Evolutionary conservation across 1,139 yeast genomes (phyloP).

Genomic region (Yamadazyma friedrichii): DNA sequence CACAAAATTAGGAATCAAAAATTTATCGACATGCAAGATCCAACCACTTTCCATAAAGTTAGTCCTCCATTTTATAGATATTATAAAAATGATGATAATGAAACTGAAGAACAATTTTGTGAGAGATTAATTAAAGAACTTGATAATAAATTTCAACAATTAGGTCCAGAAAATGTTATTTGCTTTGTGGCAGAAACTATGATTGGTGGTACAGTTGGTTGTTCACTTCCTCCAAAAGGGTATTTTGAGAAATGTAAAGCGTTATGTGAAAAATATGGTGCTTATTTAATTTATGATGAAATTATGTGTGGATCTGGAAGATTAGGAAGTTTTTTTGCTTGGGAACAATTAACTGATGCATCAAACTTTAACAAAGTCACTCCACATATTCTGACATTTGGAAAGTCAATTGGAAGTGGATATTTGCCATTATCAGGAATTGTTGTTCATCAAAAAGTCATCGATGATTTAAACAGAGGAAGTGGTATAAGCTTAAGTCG

Average conservation of each 20-base stretch:
- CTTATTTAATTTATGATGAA: constrained; percentile 54
- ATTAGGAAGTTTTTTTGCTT: constrained; percentile 36
- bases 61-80: constrained; percentile 49
- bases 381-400: constrained; percentile 60
- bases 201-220: constrained; percentile 56
- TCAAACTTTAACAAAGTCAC: constrained; percentile 30
- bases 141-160: constrained; percentile 44
- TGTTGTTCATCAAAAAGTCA: constrained; percentile 47
- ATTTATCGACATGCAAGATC: constrained; percentile 40
- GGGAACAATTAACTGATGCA: constrained; percentile 36
- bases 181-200: constrained; percentile 56
- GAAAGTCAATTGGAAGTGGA: constrained; percentile 64
- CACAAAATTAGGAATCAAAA: constrained; percentile 34
- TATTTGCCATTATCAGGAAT: constrained; percentile 61
- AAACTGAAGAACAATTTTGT: constrained; percentile 46
- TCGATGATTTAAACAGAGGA: constrained; percentile 41
- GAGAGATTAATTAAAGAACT: constrained; percentile 41
- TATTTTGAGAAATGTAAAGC: constrained; percentile 53
- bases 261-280: constrained; percentile 55
- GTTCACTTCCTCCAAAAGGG: constrained; percentile 54
- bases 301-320: constrained; percentile 67
- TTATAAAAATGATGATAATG: constrained; percentile 34
- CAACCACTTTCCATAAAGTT: constrained; percentile 41
- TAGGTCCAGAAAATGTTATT: constrained; percentile 51
- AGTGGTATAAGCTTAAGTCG: constrained; percentile 45